Evolutionary conservation across 352 stramenopile genomes (phyloP).

Genomic region (Plasmopara muralis): DNA sequence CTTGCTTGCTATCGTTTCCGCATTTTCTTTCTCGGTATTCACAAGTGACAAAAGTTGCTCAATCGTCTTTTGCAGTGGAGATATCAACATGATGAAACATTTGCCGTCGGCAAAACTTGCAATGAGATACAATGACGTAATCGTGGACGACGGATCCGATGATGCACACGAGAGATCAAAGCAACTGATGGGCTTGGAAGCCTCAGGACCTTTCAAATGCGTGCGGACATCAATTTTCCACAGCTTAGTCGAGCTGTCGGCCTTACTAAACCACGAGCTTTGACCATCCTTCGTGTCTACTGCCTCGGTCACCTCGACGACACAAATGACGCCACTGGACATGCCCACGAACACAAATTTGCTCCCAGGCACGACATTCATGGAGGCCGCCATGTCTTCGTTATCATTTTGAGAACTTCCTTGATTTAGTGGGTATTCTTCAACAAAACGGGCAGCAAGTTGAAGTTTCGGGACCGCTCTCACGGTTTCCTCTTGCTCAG

Average conservation of each 20-base stretch:
- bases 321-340: constrained; percentile 60
- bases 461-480: constrained; percentile 8
- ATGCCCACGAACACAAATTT: constrained; percentile 70
- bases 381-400: constrained; percentile 39
- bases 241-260: constrained; percentile 28
- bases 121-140: constrained; percentile 44
- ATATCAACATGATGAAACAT: constrained; percentile 75
- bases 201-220: constrained; percentile 32
- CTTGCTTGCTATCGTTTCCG: constrained; percentile 16
- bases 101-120: constrained; percentile 71
- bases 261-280: constrained; percentile 29
- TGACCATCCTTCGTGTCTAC: constrained; percentile 1
- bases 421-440: constrained; percentile 58
- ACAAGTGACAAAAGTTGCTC: constrained; percentile 71
- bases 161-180: constrained; percentile 50
- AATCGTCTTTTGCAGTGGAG: constrained; percentile 48
- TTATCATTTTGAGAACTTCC: constrained; percentile 34
- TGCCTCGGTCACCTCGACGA: constrained; percentile 40
- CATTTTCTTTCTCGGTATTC: constrained; percentile 42
- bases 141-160: constrained; percentile 20
- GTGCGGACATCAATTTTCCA: constrained; percentile 78
- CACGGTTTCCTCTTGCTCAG: constrained; percentile 10
- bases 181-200: constrained; percentile 29
- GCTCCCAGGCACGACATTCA: constrained; percentile 42
- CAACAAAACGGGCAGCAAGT: constrained; percentile 31